These are phyloP conservation scores for Trametes sanguinea DNA, from an alignment of 768 basidiomycete species.

Conservation along the genomic window DNA sequence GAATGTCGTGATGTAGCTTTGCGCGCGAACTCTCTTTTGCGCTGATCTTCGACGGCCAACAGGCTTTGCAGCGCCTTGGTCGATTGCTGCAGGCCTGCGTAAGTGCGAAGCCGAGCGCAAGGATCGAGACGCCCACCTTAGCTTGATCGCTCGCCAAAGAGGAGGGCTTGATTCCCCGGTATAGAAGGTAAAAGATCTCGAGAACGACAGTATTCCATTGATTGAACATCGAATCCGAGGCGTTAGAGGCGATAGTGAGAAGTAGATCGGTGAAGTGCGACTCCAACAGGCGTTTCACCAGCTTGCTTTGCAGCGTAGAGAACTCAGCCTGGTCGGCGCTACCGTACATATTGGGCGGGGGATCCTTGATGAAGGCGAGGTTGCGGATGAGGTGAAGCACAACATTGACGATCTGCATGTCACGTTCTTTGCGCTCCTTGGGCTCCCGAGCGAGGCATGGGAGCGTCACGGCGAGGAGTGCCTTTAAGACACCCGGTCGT, in stretches of 20 bases:
- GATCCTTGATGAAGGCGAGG: conserved; percentile 91
- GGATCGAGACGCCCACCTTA: conserved; percentile 48
- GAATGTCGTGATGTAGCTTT: conserved; percentile 80
- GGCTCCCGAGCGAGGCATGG: conserved; percentile 73
- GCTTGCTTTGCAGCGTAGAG: conserved; percentile 73
- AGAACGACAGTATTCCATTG: conserved; percentile 87
- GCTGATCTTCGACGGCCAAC: conserved; percentile 73
- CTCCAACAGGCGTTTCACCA: conserved; percentile 70
- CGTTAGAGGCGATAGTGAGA: conserved; percentile 82
- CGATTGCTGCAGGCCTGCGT: conserved; percentile 54
- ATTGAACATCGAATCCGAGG: conserved; percentile 77
- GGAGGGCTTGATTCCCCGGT: conserved; percentile 73
- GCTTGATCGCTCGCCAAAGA: conserved; percentile 59
- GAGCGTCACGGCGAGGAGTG: conserved; percentile 72
- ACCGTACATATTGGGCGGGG: conserved; percentile 64
- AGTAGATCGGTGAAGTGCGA: conserved; percentile 77
- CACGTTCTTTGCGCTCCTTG: conserved; percentile 74
- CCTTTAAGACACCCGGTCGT: conserved; percentile 65
- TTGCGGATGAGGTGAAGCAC: conserved; percentile 90
- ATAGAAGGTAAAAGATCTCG: conserved; percentile 91
- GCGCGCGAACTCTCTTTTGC: conserved; percentile 54
- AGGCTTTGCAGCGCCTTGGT: conserved; percentile 69
- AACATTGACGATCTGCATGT: conserved; percentile 85
- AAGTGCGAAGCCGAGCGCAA: conserved; percentile 6
- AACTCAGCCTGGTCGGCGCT: conserved; percentile 82